Evolutionary conservation across 352 stramenopile genomes (phyloP), one percentile per base, ranked within the genome.

Genomic region (Globisporangium cylindrosporum): DNA sequence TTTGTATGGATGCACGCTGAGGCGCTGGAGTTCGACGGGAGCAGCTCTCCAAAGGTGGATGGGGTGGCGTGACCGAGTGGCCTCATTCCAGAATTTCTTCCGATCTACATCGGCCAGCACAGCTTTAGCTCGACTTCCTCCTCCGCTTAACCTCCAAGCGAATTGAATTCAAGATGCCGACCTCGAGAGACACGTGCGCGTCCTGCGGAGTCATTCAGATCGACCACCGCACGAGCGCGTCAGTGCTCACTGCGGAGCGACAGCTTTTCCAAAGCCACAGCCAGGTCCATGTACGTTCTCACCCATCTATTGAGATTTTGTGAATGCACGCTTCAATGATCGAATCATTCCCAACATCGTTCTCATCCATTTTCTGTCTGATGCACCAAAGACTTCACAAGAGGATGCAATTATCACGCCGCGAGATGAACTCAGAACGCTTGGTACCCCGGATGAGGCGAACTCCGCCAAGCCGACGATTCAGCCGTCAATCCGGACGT

Each of bases 251-350:
- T 49, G 32, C 56, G 7, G 18, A 62, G 29, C 32, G 32, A 1
- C 56, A 62, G n/a, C 56, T 62, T 20, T 62, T 62, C 25, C 24
- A 36, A 20, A 32, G 18, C 25, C 54, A 59, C 8, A 36, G 25
- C 12, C 54, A 59, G 4, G 25, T 25, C 24, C 54, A 59, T 18
- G 25, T 41, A 29, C 14, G 54, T 59, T 20, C 2, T 3, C n/a
- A 3, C 3, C 14, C 3, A 36, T 59, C 2, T 9, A 43, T 15
- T 43, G 36, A 14, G 9, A 10, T 4, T 43, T 14, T 14, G 9
- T 43, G 36, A 43, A 36, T 43, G 36, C 41, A 49, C 4, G 15
- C 41, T 49, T 49, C 41, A 49, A 49, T n/a, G 15, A 9, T n/a
- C 41, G 15, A 49, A n/a, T n/a, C 15, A 7, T 18, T n/a, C 15